phyloP scores from a whole-genome alignment of 805 yeast species.

The Ogataea minuta region DNA sequence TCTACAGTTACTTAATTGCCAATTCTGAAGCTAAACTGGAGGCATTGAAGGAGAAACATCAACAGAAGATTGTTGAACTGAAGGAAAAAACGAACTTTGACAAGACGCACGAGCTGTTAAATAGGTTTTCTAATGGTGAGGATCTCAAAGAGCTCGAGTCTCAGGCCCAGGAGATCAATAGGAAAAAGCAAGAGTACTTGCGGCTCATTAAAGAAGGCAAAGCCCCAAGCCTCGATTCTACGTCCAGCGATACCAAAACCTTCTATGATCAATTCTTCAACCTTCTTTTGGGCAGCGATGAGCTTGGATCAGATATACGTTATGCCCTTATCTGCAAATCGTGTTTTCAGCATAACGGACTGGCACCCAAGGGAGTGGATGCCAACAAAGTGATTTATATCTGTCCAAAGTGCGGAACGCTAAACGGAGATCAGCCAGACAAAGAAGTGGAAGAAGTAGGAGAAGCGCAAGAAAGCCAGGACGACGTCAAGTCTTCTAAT shows the following conservation, averaged over 20 bases:
- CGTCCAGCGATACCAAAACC: conserved; percentile 13
- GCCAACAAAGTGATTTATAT: conserved; percentile 52
- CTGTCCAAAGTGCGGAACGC: conserved; percentile 63
- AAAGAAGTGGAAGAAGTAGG: conserved; percentile 1
- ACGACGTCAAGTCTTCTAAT: neutral
- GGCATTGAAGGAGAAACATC: conserved; percentile 33
- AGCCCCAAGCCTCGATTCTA: conserved; percentile 11
- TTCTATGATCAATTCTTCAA: conserved; percentile 38
- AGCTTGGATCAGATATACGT: conserved; percentile 54
- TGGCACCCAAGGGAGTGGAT: conserved; percentile 67
- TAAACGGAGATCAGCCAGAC: conserved; percentile 30
- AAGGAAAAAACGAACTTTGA: conserved; percentile 65
- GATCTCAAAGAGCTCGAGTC: conserved; percentile 40
- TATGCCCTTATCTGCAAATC: conserved; percentile 68
- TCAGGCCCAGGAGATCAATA: conserved; percentile 42
- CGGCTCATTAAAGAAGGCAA: conserved; percentile 33
- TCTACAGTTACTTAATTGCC: conserved; percentile 22
- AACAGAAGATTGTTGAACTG: conserved; percentile 36
- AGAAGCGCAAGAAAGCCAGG: conserved; percentile 2
- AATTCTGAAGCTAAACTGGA: conserved; percentile 26
- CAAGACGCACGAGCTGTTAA: conserved; percentile 69
- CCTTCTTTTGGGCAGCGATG: conserved; percentile 59
- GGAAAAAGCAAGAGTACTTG: conserved; percentile 39
- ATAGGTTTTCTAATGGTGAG: conserved; percentile 56
- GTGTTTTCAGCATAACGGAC: conserved; percentile 74